Conservation (phyloP, 345 rosid genomes). For the Sonneratia caseolaris region DNA sequence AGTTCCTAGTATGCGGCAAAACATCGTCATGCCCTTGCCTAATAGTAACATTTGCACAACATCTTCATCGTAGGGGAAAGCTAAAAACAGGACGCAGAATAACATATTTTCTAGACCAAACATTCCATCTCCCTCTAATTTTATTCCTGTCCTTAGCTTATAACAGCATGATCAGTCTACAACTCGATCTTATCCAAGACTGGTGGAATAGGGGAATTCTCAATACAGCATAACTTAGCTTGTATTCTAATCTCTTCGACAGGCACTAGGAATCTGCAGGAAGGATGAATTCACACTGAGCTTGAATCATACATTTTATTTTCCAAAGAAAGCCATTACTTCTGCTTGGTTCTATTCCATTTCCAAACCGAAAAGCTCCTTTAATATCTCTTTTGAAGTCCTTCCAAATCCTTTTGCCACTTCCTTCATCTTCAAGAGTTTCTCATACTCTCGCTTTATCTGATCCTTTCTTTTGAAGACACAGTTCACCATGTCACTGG, state of each 20-base stretch:
- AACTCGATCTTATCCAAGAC: background rate
- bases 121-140: too few relatives aligned
- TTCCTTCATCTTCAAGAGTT: slow-evolving; percentile 59
- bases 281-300: background rate
- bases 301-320: background rate
- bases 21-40: too few relatives aligned
- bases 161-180: background rate
- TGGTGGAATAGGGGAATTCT: background rate
- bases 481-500: slow-evolving; percentile 23
- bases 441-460: slow-evolving; percentile 40
- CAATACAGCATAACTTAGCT: background rate
- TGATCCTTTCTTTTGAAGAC: slow-evolving; percentile 41
- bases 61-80: too few relatives aligned
- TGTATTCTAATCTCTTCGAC: background rate
- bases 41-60: too few relatives aligned
- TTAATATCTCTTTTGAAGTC: slow-evolving; percentile 39
- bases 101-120: too few relatives aligned
- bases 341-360: slow-evolving; percentile 10
- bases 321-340: background rate
- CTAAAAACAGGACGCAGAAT: too few relatives aligned
- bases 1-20: too few relatives aligned
- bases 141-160: background rate
- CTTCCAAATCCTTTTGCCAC: slow-evolving; percentile 70
- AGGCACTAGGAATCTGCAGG: background rate
- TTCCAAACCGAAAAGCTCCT: slow-evolving; percentile 43